A percentile compares a stretch with the other conserved stretches of the same genome.
phyloP scores from a whole-genome alignment of 78 protist genomes.

The Salpingoeca rosetta region DNA sequence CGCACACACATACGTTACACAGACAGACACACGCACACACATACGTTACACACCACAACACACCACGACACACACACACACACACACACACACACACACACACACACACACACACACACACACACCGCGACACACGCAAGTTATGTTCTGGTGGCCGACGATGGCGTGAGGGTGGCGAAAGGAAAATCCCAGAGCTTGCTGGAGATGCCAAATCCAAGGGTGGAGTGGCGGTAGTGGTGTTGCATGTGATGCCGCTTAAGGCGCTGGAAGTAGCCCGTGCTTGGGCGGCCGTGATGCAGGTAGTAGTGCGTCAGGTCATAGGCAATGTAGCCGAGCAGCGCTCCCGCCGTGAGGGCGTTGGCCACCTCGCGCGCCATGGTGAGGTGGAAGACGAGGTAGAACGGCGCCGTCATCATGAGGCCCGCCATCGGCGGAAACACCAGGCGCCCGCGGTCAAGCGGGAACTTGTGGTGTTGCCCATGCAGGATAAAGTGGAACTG shows the following conservation, averaged over 20 bases:
- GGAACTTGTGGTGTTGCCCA: constrained; percentile 46
- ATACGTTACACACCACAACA: no score
- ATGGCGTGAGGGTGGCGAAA: neutral
- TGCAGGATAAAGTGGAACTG: constrained; percentile 43
- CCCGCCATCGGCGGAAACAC: constrained; percentile 24
- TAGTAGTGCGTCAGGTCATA: constrained; percentile 40
- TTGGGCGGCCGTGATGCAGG: constrained; percentile 19
- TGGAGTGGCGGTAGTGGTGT: neutral
- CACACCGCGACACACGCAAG: no score
- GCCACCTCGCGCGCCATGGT: neutral
- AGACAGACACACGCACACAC: no score
- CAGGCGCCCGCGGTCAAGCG: constrained; percentile 35
- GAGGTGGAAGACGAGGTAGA: neutral
- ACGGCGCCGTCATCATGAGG: neutral
- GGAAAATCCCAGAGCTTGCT: neutral
- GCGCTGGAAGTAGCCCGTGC: neutral
- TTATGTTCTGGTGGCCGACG: no score
- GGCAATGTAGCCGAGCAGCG: constrained; percentile 12
- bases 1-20: no score
- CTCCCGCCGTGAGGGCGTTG: constrained; percentile 13
- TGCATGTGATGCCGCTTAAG: neutral
- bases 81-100: no score
- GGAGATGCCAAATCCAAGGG: neutral
- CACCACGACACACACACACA: no score
- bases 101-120: no score